Conservation (phyloP, 2,329 filamentous ascomycete species). For the Alternaria sp. region DNA sequence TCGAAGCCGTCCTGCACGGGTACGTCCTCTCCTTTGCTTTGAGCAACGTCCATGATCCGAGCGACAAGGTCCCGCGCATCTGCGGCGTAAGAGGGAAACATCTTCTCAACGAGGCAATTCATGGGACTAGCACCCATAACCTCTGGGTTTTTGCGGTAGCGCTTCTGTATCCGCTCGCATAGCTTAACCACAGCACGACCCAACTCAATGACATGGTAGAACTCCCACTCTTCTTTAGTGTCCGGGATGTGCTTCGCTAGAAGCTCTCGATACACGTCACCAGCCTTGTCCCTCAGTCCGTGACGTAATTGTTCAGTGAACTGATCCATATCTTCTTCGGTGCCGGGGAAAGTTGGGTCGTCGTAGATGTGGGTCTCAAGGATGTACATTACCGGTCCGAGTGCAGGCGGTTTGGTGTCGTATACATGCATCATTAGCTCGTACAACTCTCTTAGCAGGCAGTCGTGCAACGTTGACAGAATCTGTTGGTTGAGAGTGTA, state of each 20-base stretch:
- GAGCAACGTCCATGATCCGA: slow-evolving; percentile 76
- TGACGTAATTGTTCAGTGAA: slow-evolving; percentile 76
- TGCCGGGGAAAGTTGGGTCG: slow-evolving; percentile 76
- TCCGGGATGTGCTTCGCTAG: slow-evolving; percentile 81
- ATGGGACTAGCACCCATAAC: slow-evolving; percentile 78
- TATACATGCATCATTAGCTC: slow-evolving; percentile 87
- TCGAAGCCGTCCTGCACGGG: slow-evolving; percentile 92
- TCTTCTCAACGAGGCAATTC: slow-evolving; percentile 77
- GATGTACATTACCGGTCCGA: slow-evolving; percentile 80
- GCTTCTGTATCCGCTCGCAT: slow-evolving; percentile 87
- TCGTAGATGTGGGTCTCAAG: slow-evolving; percentile 81
- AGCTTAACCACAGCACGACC: slow-evolving; percentile 85
- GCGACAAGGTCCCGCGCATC: slow-evolving; percentile 86
- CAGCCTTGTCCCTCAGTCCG: slow-evolving; percentile 75
- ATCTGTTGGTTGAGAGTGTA: slow-evolving; percentile 72
- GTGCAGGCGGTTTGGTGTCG: slow-evolving; percentile 81
- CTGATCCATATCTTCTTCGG: slow-evolving; percentile 71
- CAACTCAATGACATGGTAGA: slow-evolving; percentile 86
- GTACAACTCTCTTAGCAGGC: slow-evolving; percentile 84
- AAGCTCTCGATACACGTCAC: slow-evolving; percentile 78
- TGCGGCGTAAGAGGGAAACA: slow-evolving; percentile 88
- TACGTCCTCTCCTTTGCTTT: slow-evolving; percentile 74
- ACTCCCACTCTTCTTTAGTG: slow-evolving; percentile 84
- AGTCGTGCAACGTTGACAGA: slow-evolving; percentile 77
- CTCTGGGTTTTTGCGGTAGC: slow-evolving; percentile 85